Evolutionary conservation across 2,329 filamentous ascomycete species (phyloP).

Genomic region (Botrytis fabae): DNA sequence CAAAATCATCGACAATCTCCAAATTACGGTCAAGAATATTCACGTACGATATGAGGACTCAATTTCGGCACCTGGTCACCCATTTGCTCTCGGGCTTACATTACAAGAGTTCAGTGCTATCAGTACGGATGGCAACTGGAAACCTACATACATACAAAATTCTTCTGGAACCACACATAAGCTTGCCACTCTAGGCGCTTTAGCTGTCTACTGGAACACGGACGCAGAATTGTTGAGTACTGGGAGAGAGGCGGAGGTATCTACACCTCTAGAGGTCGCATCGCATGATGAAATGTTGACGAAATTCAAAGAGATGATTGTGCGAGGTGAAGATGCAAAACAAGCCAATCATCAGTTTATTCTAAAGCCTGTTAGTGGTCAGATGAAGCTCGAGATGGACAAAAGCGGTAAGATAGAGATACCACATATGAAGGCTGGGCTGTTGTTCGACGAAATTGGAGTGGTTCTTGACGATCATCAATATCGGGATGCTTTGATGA

Average conservation of each 20-base stretch:
- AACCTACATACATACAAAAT: slow-evolving; percentile 92
- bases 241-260: slow-evolving; percentile 68
- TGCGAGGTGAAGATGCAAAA: slow-evolving; percentile 61
- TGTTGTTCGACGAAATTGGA: slow-evolving; percentile 96
- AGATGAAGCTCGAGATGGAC: slow-evolving; percentile 91
- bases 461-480: slow-evolving; percentile 97
- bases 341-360: slow-evolving; percentile 79
- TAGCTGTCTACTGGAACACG: slow-evolving; percentile 98
- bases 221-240: slow-evolving; percentile 82
- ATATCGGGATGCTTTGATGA: slow-evolving; percentile 95
- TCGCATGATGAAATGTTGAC: slow-evolving; percentile 75
- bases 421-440: slow-evolving; percentile 84
- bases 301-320: slow-evolving; percentile 77
- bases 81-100: slow-evolving; percentile 89
- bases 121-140: slow-evolving; percentile 93
- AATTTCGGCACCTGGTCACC: slow-evolving; percentile 90
- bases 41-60: slow-evolving; percentile 98
- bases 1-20: slow-evolving; percentile 97
- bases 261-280: slow-evolving; percentile 58
- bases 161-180: slow-evolving; percentile 85
- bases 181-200: slow-evolving; percentile 81
- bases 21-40: slow-evolving; percentile 97
- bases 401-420: slow-evolving; percentile 79
- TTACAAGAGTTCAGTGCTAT: slow-evolving; percentile 96
- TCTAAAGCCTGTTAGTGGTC: slow-evolving; percentile 90